Base-by-base conservation (phyloP, 345 rosid genomes). In the Cochlearia excelsa region DNA sequence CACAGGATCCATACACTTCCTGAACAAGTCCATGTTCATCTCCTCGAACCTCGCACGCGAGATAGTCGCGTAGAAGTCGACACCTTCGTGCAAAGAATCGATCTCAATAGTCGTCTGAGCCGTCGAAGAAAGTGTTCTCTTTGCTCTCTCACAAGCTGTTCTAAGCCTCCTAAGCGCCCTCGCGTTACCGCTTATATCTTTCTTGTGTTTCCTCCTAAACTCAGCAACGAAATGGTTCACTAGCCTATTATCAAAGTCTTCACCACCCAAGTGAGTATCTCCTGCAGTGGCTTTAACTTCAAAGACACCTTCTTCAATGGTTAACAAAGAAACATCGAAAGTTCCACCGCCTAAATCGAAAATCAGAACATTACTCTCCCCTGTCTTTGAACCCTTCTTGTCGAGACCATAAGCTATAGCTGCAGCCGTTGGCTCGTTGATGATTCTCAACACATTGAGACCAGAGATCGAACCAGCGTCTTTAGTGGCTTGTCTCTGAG, bases 221-320 rank as follows among this genome's bases (percentile, higher is more conserved):
- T 84, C 85, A 56, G 84, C 81, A 6, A 77, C 91, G 63, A 84
- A 84, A 62, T 82, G 91, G 50, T 80, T 82, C 50, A 84, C 87
- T 54, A 84, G 67, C 8, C 93, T 81, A 56, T 83, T 83, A 3
- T 85, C 93, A 30, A 83, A 85, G 51, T 85, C 93, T 34, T 85
- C 90, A 50, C 90, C 90, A 0, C 90, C 87, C 3, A 84, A 79
- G 45, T 84, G 91, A 7, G 91, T 82, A 53, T 84, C 91, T 31
- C 87, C 91, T 0, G 86, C 86, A 1, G 86, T 83, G 1, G 86
- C 84, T 77, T 81, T 83, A 42, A 83, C 89, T 56, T 83, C 89
- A 4, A 83, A 83, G 27, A 83, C 79, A 38, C 89, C 89, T 65
- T 81, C 90, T 33, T 84, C 90, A 39, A 84, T 84, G 29, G 87